phyloP scores from a whole-genome alignment of 2,329 filamentous ascomycete genomes.

The Hypoxylon sp. region DNA sequence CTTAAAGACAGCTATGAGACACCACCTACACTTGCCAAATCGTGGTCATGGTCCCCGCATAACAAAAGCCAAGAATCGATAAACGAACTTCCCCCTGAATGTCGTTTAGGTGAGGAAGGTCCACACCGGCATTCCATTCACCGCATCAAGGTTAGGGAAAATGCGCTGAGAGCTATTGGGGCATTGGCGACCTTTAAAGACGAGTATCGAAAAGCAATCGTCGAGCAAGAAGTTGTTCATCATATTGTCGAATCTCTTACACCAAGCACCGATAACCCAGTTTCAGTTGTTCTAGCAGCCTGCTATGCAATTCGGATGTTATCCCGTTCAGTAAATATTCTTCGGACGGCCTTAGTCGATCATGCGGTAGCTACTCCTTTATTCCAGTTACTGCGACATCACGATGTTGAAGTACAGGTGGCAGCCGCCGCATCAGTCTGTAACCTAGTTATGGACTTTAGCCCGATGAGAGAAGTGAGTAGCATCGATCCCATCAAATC shows the following conservation, averaged over 20 bases:
- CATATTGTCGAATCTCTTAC: conserved; percentile 86
- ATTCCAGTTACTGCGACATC: conserved; percentile 80
- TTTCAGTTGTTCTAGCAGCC: conserved; percentile 84
- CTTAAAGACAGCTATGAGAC: conserved; percentile 67
- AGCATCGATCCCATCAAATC: conserved; percentile 44
- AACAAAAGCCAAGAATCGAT: conserved; percentile 53
- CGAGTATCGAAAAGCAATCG: conserved; percentile 84
- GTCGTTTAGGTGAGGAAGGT: conserved; percentile 72
- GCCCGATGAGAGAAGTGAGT: conserved; percentile 88
- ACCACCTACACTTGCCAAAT: conserved; percentile 53
- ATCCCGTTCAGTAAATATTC: conserved; percentile 84
- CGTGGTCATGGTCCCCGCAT: conserved; percentile 57
- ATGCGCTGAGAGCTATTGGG: conserved; percentile 82
- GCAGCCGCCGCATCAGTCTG: conserved; percentile 87
- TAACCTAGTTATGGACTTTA: conserved; percentile 90
- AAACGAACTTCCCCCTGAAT: conserved; percentile 55
- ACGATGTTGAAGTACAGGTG: conserved; percentile 83
- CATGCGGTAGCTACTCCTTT: conserved; percentile 84
- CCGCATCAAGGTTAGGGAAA: conserved; percentile 82
- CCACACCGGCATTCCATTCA: conserved; percentile 74
- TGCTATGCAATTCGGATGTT: conserved; percentile 86
- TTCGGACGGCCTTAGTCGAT: conserved; percentile 90
- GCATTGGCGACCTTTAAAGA: conserved; percentile 86
- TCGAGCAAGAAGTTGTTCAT: conserved; percentile 83
- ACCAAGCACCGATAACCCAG: conserved; percentile 76